Conservation (phyloP, 1,284 basidiomycete genomes). For the Inonotus obliquus region DNA sequence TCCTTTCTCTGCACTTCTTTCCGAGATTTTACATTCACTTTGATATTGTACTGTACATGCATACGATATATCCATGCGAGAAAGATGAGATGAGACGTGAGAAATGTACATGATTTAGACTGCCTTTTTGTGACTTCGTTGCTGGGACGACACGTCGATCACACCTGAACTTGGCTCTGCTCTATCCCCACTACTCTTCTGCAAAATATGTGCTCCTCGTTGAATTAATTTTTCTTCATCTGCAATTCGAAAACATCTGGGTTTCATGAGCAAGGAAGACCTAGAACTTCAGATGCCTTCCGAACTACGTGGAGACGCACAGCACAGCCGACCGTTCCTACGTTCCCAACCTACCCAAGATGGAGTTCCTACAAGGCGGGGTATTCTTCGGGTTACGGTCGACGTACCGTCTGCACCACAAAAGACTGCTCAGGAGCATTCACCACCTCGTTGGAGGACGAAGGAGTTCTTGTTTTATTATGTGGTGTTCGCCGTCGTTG, state of each 20-base stretch:
- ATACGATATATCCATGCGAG: neutral
- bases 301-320: constrained; percentile 2
- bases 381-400: constrained; percentile 15
- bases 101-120: neutral
- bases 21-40: neutral
- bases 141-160: neutral
- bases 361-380: neutral
- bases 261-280: constrained; percentile 10
- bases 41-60: constrained; percentile 3
- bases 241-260: neutral
- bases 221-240: neutral
- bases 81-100: neutral
- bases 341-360: neutral
- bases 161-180: neutral
- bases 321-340: neutral
- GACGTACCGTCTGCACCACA: constrained; percentile 4
- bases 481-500: constrained; percentile 52
- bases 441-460: constrained; percentile 68
- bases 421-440: constrained; percentile 20
- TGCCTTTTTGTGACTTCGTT: no score
- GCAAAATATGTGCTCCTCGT: neutral
- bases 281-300: constrained; percentile 18
- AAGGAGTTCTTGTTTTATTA: constrained; percentile 83
- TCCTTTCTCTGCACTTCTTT: neutral
- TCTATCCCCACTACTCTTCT: neutral